Percentiles rank a stretch among this genome's conserved stretches.
Evolutionary conservation across 2,329 filamentous ascomycete genomes (phyloP).

Genomic region (Sporothrix luriei): DNA sequence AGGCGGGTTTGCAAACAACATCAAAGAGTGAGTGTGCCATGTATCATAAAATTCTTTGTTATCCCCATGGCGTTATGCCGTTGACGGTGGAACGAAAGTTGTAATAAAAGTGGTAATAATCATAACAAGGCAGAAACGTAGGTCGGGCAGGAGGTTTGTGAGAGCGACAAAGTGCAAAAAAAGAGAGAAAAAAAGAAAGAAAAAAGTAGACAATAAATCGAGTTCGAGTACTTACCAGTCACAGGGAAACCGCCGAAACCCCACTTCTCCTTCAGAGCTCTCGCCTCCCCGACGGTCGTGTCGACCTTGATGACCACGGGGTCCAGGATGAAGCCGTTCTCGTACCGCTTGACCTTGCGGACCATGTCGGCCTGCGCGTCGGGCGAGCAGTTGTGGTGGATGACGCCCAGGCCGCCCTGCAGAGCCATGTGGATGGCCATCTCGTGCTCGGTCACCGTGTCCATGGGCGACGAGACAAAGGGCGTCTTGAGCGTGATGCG

Average conservation of each 20-base stretch:
- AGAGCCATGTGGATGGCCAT: constrained; percentile 98
- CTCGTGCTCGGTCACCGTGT: constrained; percentile 98
- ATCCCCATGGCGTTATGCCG: constrained; percentile 87
- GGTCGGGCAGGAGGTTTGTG: not conserved
- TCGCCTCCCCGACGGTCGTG: constrained; percentile 89
- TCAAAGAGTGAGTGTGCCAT: constrained; percentile 27
- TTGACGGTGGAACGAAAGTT: constrained; percentile 99
- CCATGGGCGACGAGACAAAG: constrained; percentile 97
- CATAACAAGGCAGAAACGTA: constrained; percentile 49
- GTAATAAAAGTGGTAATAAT: constrained; percentile 77
- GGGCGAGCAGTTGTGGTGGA: constrained; percentile 99
- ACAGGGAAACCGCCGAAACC: constrained; percentile 98
- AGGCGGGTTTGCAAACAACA: constrained; percentile 11
- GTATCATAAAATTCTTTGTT: constrained; percentile 47
- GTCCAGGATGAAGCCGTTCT: constrained; percentile 98
- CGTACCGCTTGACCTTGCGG: constrained; percentile 96
- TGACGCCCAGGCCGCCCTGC: constrained; percentile 86
- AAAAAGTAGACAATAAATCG: constrained; percentile 34
- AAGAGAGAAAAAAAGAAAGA: constrained; percentile 33
- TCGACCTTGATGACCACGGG: constrained; percentile 86
- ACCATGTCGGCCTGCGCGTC: constrained; percentile 99
- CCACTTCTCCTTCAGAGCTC: constrained; percentile 94
- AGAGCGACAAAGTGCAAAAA: constrained; percentile 36
- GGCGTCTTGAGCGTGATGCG: constrained; percentile 94
- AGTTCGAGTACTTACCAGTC: constrained; percentile 71